These are phyloP conservation scores for Cucumis cinereus DNA, from an alignment of 306 rosid species.

Conservation along the genomic window DNA sequence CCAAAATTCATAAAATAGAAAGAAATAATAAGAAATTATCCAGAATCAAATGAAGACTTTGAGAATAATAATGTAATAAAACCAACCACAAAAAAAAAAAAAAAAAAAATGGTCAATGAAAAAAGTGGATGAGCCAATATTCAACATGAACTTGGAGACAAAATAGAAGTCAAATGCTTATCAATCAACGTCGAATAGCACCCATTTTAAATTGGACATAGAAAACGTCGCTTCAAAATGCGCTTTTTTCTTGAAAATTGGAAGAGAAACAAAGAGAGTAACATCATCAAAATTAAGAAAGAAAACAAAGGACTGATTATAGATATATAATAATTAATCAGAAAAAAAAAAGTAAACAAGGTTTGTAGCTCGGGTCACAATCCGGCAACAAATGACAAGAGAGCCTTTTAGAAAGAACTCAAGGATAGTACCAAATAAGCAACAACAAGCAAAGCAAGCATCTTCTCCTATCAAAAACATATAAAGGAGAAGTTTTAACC, in stretches of 20 bases:
- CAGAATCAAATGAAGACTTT: not conserved
- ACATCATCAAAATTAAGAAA: not conserved
- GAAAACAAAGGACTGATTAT: slow-evolving; percentile 4
- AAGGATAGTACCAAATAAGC: not conserved
- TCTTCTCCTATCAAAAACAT: slow-evolving; percentile 72
- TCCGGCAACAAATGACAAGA: slow-evolving; percentile 2
- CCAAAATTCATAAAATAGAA: slow-evolving; percentile 2
- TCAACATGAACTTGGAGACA: not conserved
- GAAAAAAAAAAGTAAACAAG: not conserved
- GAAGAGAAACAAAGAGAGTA: too few species aligned
- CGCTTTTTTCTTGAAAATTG: not conserved
- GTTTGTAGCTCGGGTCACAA: slow-evolving; percentile 9
- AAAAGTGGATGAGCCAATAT: not conserved
- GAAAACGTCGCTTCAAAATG: not conserved
- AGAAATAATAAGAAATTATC: not conserved
- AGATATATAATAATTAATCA: slow-evolving; percentile 5
- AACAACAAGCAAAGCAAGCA: slow-evolving; percentile 25
- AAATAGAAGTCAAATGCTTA: not conserved
- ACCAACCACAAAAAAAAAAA: not conserved
- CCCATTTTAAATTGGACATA: not conserved
- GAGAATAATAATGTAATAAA: not conserved
- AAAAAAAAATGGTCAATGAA: not conserved
- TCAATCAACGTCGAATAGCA: not conserved
- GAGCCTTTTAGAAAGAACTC: not conserved
- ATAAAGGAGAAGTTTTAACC: slow-evolving; percentile 61